These are phyloP conservation scores for Cicer yamashitae DNA, from an alignment of 306 rosid genomes.

Conservation along the genomic window DNA sequence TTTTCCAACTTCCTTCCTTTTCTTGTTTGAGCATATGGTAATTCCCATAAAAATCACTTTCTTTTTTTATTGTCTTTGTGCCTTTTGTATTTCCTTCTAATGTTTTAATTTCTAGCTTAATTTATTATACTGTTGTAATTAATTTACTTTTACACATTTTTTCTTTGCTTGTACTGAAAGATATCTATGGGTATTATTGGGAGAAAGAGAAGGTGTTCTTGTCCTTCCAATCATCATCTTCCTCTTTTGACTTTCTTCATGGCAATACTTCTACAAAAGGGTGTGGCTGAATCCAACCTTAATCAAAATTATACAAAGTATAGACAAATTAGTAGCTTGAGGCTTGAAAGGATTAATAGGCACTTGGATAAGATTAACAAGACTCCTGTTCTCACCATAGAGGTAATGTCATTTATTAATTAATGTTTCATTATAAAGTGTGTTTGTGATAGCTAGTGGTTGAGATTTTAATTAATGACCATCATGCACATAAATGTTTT, in stretches of 20 bases:
- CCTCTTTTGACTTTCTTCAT: constrained; percentile 47
- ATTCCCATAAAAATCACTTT: constrained; percentile 40
- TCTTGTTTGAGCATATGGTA: constrained; percentile 37
- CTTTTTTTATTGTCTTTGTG: constrained; percentile 12
- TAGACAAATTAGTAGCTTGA: constrained; percentile 62
- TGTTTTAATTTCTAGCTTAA: constrained; percentile 22
- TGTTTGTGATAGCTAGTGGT: not conserved
- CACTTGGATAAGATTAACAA: constrained; percentile 82
- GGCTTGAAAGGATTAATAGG: constrained; percentile 70
- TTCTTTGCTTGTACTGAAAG: constrained; percentile 42
- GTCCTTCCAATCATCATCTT: constrained; percentile 13
- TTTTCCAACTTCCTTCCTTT: constrained; percentile 41
- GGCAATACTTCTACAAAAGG: constrained; percentile 42
- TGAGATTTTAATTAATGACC: constrained; percentile 41
- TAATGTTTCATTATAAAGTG: not conserved
- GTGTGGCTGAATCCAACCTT: constrained; percentile 39
- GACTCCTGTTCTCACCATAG: constrained; percentile 70
- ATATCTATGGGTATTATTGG: constrained; percentile 37
- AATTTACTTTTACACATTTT: not conserved
- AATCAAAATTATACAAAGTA: constrained; percentile 57
- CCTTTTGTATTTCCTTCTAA: constrained; percentile 39
- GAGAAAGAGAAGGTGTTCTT: constrained; percentile 25
- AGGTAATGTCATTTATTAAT: constrained; percentile 53
- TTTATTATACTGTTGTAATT: too few relatives aligned
- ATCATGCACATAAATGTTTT: constrained; percentile 9